Percentiles rank a stretch among this genome's conserved stretches.
Evolutionary conservation across 768 basidiomycete genomes (phyloP).

Genomic region (Termitomyces sp.): DNA sequence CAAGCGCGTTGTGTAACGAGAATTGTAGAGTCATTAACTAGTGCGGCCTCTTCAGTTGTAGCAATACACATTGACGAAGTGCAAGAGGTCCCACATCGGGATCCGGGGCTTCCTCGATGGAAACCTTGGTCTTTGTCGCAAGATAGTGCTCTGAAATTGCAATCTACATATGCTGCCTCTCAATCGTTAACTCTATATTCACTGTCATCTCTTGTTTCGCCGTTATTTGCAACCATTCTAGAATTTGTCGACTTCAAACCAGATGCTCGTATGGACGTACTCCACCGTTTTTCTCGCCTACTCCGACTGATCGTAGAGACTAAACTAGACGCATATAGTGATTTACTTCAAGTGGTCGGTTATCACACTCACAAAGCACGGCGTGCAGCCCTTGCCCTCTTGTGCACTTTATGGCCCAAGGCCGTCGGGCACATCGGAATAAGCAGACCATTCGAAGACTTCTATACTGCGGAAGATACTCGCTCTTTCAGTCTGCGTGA

Average conservation of each 20-base stretch:
- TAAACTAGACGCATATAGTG: slow-evolving; percentile 68
- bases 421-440: slow-evolving; percentile 64
- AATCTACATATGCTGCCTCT: slow-evolving; percentile 54
- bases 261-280: slow-evolving; percentile 29
- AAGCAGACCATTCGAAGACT: slow-evolving; percentile 45
- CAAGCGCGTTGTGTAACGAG: background rate
- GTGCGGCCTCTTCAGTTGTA: slow-evolving; percentile 35
- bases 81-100: slow-evolving; percentile 21
- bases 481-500: background rate
- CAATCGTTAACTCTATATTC: slow-evolving; percentile 55
- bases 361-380: slow-evolving; percentile 57
- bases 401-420: slow-evolving; percentile 65
- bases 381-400: slow-evolving; percentile 47
- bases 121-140: slow-evolving; percentile 22
- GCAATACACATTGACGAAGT: slow-evolving; percentile 62
- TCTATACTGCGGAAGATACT: slow-evolving; percentile 25
- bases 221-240: slow-evolving; percentile 59
- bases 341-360: slow-evolving; percentile 69
- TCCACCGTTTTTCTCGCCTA: slow-evolving; percentile 50
- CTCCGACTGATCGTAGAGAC: slow-evolving; percentile 47
- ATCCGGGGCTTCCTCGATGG: slow-evolving; percentile 17
- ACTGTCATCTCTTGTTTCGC: slow-evolving; percentile 57
- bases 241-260: slow-evolving; percentile 45
- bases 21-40: slow-evolving; percentile 9
- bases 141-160: slow-evolving; percentile 22